These are phyloP conservation scores for Penicillium ucsense DNA, from an alignment of 495 filamentous ascomycete species.

Conservation along the genomic window DNA sequence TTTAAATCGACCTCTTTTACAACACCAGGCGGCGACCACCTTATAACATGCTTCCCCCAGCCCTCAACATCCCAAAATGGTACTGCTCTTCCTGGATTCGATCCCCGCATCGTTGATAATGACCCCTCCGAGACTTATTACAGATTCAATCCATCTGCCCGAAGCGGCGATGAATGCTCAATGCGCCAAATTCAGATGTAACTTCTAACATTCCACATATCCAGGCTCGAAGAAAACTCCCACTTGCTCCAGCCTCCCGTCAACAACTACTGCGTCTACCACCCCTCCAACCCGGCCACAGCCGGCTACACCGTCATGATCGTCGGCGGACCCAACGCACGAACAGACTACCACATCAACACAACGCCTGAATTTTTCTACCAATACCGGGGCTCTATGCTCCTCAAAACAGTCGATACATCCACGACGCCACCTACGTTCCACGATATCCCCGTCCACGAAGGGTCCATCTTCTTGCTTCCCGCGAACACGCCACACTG, in stretches of 20 bases:
- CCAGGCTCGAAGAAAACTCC: conserved; percentile 83
- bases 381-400: conserved; percentile 86
- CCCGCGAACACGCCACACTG: conserved; percentile 86
- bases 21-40: too few relatives aligned
- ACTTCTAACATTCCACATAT: background rate
- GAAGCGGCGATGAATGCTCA: background rate
- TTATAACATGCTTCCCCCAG: conserved; percentile 30
- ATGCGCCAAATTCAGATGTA: background rate
- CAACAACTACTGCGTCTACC: conserved; percentile 95
- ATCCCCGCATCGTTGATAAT: background rate
- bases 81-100: conserved; percentile 21
- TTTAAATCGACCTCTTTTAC: too few relatives aligned
- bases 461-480: conserved; percentile 91
- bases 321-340: conserved; percentile 90
- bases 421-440: conserved; percentile 48
- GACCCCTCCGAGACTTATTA: conserved; percentile 9
- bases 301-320: conserved; percentile 54
- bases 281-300: conserved; percentile 39
- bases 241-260: conserved; percentile 91
- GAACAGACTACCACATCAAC: conserved; percentile 99
- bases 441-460: conserved; percentile 76
- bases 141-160: conserved; percentile 8
- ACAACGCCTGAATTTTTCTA: conserved; percentile 96
- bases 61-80: conserved; percentile 80
- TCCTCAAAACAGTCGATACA: conserved; percentile 76